Percentiles rank a stretch among this genome's conserved stretches.
phyloP scores from a whole-genome alignment of 2,329 filamentous ascomycete species.

The Aurifilum marmelostoma region DNA sequence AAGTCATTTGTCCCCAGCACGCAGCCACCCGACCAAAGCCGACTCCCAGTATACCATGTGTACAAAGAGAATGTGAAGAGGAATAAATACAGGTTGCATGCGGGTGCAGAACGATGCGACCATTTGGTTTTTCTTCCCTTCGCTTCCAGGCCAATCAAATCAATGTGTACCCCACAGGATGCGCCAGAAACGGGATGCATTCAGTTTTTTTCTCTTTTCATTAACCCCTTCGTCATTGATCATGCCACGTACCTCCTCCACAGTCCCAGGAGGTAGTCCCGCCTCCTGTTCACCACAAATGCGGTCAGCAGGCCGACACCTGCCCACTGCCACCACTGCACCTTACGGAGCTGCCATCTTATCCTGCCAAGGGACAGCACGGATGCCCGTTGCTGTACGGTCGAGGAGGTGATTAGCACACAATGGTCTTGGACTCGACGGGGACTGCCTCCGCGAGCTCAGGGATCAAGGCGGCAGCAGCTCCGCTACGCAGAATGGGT shows the following conservation, averaged over 20 bases:
- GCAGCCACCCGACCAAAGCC: neutral
- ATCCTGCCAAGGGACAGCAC: conserved; percentile 22
- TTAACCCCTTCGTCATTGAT: neutral
- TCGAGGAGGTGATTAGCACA: conserved; percentile 10
- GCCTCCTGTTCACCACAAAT: conserved; percentile 20
- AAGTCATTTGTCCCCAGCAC: neutral
- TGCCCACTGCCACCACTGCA: conserved; percentile 30
- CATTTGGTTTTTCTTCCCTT: neutral
- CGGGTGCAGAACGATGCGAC: neutral
- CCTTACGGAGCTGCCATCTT: conserved; percentile 26
- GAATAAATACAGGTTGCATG: conserved; percentile 3
- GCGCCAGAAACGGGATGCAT: conserved; percentile 11
- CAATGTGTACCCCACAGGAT: conserved; percentile 7
- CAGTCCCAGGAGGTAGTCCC: conserved; percentile 23
- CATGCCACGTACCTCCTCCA: conserved; percentile 25
- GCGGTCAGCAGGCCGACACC: conserved; percentile 25
- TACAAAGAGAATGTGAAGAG: neutral
- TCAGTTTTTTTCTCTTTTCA: neutral
- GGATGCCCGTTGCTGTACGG: conserved; percentile 24
- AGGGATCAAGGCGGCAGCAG: neutral
- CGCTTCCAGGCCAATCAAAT: conserved; percentile 12
- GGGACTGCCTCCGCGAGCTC: neutral
- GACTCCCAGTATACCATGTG: conserved; percentile 1
- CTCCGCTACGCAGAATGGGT: neutral
- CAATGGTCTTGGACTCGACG: neutral